These are phyloP conservation scores for Umbelopsis isabellina DNA, from an alignment of 192 early-diverging fungal species.

Conservation along the genomic window DNA sequence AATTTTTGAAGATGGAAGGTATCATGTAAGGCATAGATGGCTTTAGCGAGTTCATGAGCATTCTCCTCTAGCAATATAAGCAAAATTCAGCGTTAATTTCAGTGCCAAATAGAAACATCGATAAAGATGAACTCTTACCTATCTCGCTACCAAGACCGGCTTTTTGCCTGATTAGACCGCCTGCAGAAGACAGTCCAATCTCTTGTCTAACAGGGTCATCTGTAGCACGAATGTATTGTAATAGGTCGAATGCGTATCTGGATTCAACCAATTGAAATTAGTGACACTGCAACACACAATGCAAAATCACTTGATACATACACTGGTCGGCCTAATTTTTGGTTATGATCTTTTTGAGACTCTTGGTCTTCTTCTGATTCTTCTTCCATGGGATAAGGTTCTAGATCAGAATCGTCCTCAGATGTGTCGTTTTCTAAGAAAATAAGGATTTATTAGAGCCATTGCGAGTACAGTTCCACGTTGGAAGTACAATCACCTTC, in stretches of 20 bases:
- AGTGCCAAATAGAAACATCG: not conserved
- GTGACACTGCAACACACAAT: not conserved
- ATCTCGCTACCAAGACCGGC: conserved; percentile 25
- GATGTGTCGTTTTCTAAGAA: conserved; percentile 33
- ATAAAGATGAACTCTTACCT: conserved; percentile 16
- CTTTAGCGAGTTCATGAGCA: conserved; percentile 11
- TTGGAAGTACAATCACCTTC: not conserved
- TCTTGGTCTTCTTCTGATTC: conserved; percentile 18
- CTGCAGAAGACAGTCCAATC: conserved; percentile 31
- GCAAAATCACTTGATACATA: conserved; percentile 12
- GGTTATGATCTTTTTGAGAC: not conserved
- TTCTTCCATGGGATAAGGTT: conserved; percentile 23
- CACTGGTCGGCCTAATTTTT: conserved; percentile 27
- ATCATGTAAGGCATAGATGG: not conserved
- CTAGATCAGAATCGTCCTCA: conserved; percentile 35
- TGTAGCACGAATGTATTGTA: conserved; percentile 28
- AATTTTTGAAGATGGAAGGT: conserved; percentile 20
- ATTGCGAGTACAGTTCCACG: not conserved
- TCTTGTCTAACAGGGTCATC: conserved; percentile 42
- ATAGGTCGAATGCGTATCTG: conserved; percentile 35
- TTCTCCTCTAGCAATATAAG: conserved; percentile 11
- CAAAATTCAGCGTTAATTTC: not conserved
- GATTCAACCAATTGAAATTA: not conserved
- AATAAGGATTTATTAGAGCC: not conserved
- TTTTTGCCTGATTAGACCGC: conserved; percentile 31